phyloP scores from a whole-genome alignment of 176 grass and related monocot species.

The Eleusine indica region DNA sequence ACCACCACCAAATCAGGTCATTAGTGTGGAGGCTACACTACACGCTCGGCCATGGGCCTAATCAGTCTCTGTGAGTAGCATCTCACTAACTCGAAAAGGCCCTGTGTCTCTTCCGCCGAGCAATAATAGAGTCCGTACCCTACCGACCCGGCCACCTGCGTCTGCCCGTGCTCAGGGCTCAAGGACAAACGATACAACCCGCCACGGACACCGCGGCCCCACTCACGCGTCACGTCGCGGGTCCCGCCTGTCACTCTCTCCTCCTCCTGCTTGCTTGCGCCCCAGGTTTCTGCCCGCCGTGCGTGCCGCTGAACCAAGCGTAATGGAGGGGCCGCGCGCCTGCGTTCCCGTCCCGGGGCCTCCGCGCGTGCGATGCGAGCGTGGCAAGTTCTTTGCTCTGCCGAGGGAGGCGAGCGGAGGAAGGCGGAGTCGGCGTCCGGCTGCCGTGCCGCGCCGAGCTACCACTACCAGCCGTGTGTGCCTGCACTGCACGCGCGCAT shows the following conservation, averaged over 20 bases:
- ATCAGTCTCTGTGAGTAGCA: neutral
- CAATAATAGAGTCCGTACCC: neutral
- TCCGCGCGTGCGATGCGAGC: neutral
- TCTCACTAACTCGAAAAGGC: neutral
- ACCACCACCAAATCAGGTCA: neutral
- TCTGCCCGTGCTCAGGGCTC: slow-evolving; percentile 17
- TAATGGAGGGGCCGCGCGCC: neutral
- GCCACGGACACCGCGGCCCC: neutral
- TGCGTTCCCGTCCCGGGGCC: neutral
- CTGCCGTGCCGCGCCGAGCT: neutral
- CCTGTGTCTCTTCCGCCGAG: neutral
- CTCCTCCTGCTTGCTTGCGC: neutral
- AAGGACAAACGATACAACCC: neutral
- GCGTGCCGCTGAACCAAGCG: neutral
- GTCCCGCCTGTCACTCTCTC: neutral
- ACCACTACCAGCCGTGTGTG: neutral
- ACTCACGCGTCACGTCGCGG: neutral
- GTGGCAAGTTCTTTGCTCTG: neutral
- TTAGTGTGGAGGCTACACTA: neutral
- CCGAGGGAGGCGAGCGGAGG: neutral
- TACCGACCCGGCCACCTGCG: slow-evolving; percentile 1
- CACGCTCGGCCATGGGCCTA: neutral
- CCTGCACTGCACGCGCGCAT: slow-evolving; percentile 34
- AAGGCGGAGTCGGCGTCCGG: neutral
- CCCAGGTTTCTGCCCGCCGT: neutral